Evolutionary conservation across 2,329 filamentous ascomycete genomes (phyloP), one percentile per base, ranked within the genome.

Genomic region (Fusarium piperis): DNA sequence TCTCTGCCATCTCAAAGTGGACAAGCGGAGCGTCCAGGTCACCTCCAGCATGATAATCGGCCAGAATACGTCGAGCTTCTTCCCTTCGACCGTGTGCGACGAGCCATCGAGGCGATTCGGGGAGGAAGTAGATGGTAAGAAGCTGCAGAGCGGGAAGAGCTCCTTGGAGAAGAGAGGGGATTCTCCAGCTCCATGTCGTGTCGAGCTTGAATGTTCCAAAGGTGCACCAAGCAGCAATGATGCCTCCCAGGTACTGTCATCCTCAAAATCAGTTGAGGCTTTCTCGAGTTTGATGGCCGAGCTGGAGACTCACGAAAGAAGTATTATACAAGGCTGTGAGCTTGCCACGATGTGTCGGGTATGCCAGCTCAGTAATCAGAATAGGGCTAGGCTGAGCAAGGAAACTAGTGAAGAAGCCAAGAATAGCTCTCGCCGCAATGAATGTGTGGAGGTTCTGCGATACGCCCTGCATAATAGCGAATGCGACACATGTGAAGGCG

Each of bases 1-100:
- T 85, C 60, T 85, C 82, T 12, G 78, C 79, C 76, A 84, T 79
- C 64, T 85, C 80, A 7, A 84, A 78, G 0, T 74, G 66, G 0
- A 85, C 83, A 3, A 86, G 78, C 1, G 82, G 80, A 13, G 84
- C 79, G 15, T 77, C 65, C 0, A 74, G 65, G 48, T 85, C 81
- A 2, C 82, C 83, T 18, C 84, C 84, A 1, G 82, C 80, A 41
- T 85, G 84, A 44, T 83, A 84, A 4, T 78, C 79, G 5, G 74
- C 77, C 3, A 85, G 76, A 10, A 85, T 79, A 13, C 78, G 76
- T 32, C 76, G 77, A 5, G 83, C 82, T 30, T 83, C 78, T 36
- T 78, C 78, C 23, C 77, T 68, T 26, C 78, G 77, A 30, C 79
- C 80, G 23, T 74, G 74, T 16, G 79, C 79, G 28, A 81, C 71